Evolutionary conservation across 1,284 basidiomycete genomes (phyloP), one percentile per base, ranked within the genome.

Genomic region (Papiliotrema laurentii): DNA sequence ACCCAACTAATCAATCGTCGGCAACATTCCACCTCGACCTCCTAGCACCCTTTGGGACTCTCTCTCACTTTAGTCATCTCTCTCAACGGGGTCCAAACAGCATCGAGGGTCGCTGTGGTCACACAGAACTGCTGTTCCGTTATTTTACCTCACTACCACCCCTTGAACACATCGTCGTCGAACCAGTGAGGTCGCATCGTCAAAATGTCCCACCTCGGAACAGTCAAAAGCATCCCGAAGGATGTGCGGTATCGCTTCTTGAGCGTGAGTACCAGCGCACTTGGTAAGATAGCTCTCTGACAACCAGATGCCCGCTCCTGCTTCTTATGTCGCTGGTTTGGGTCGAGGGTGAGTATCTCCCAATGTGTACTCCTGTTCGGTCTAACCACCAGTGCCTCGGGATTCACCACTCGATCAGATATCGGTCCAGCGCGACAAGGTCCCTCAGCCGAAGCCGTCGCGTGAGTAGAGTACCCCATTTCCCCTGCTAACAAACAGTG

Each of bases 381-480:
- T 11, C 37, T 49, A 19, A 43, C 44, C 39, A 10, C 18, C 53
- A 89, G 88, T 73, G 93, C 94, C 44, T 96, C 92, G 45, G 96
- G 94, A 52, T 98, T 98, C 76, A 98, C 94, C 0, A 98, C 93
- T 7, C 87, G 94, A 46, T 96, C 92, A 41, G 94, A 98, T 83
- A 98, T 99, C 58, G 94, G 94, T 70, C 96, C 94, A 41, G 94
- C 94, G 4, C 81, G 96, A 71, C 92, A 96, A 69, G 90, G 89
- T 0, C 89, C 91, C 0, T 87, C 87, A 14, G 89, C 89, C 25
- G 90, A 93, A 73, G 83, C 83, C 1, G 78, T 93, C 40, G 89
- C 89, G 85, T 87, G 61, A 56, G 82, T 81, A 31, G 30, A 9
- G 16, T 31, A 31, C 16, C 16, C 30, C 30, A 31, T 31, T 31